Conservation (phyloP, 2,329 filamentous ascomycete species). For the Colletotrichum spinosum region DNA sequence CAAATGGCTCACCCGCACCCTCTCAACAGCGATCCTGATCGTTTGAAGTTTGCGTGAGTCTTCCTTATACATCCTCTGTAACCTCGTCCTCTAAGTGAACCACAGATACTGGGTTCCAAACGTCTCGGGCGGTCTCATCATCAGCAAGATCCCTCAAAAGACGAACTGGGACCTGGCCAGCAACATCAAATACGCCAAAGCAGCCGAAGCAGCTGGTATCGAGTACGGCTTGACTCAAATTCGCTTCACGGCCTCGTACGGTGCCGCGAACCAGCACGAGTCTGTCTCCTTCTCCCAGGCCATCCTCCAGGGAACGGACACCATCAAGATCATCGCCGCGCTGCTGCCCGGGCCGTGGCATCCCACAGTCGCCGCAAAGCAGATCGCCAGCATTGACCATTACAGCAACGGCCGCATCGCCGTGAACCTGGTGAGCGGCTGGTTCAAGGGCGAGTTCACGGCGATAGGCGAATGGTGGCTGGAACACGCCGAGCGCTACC, state of each 20-base stretch:
- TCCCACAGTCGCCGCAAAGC: conserved; percentile 63
- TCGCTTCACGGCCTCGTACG: conserved; percentile 63
- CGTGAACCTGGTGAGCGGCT: conserved; percentile 64
- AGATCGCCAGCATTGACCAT: conserved; percentile 64
- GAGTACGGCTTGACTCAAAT: conserved; percentile 65
- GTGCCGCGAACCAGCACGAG: conserved; percentile 62
- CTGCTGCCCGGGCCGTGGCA: conserved; percentile 63
- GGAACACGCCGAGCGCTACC: conserved; percentile 63
- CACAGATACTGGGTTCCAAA: conserved; percentile 64
- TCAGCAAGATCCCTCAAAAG: conserved; percentile 62
- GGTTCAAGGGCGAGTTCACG: conserved; percentile 65
- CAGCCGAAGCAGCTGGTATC: conserved; percentile 60
- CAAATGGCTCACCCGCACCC: conserved; percentile 25
- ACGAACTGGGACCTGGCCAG: conserved; percentile 61
- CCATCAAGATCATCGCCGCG: conserved; percentile 63
- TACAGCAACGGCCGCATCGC: conserved; percentile 63
- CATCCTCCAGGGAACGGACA: conserved; percentile 57
- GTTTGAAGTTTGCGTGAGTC: conserved; percentile 41
- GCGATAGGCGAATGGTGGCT: conserved; percentile 66
- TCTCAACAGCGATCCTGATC: conserved; percentile 30
- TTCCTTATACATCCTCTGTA: neutral
- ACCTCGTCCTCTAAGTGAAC: conserved; percentile 29
- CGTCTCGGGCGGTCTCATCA: conserved; percentile 64
- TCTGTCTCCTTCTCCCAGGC: conserved; percentile 64
- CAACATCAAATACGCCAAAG: conserved; percentile 61